A percentile compares a stretch with the other conserved stretches of the same genome.
These are phyloP conservation scores for Xylaria flabelliformis DNA, from an alignment of 495 filamentous ascomycete genomes.

Conservation along the genomic window DNA sequence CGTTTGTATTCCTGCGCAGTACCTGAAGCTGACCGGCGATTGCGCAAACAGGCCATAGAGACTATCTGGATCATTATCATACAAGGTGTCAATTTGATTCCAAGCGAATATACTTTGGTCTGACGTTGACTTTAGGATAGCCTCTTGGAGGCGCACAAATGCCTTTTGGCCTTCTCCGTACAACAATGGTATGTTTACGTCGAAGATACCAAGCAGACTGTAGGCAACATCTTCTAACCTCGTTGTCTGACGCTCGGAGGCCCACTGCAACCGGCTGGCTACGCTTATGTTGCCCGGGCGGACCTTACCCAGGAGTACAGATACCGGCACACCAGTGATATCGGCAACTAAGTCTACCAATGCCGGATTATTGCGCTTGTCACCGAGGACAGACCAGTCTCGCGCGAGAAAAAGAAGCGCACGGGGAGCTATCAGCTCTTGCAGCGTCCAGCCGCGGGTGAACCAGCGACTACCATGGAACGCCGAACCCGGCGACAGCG, in stretches of 20 bases:
- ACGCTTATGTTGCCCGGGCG: slow-evolving; percentile 28
- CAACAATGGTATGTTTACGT: slow-evolving; percentile 36
- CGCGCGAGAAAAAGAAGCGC: slow-evolving; percentile 38
- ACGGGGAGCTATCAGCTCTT: slow-evolving; percentile 47
- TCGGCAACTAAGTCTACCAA: background rate
- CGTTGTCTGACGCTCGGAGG: slow-evolving; percentile 25
- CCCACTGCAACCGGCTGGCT: slow-evolving; percentile 30
- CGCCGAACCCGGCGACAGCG: background rate
- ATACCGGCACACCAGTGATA: slow-evolving; percentile 25
- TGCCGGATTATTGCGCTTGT: slow-evolving; percentile 12
- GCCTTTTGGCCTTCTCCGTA: slow-evolving; percentile 35
- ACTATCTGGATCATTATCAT: background rate
- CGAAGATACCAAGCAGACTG: slow-evolving; percentile 34
- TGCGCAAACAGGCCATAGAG: background rate
- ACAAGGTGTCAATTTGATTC: background rate
- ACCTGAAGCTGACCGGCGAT: background rate
- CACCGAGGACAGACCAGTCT: slow-evolving; percentile 36
- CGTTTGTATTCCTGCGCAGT: background rate
- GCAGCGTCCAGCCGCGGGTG: slow-evolving; percentile 47
- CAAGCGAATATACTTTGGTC: slow-evolving; percentile 30
- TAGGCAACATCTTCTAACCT: slow-evolving; percentile 34
- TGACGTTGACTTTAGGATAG: slow-evolving; percentile 28
- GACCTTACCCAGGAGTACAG: slow-evolving; percentile 25
- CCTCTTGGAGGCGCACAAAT: slow-evolving; percentile 31
- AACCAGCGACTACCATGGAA: slow-evolving; percentile 42